Evolutionary conservation across 2,329 filamentous ascomycete genomes (phyloP), one percentile per base, ranked within the genome.

Genomic region (Aureobasidium sp.): DNA sequence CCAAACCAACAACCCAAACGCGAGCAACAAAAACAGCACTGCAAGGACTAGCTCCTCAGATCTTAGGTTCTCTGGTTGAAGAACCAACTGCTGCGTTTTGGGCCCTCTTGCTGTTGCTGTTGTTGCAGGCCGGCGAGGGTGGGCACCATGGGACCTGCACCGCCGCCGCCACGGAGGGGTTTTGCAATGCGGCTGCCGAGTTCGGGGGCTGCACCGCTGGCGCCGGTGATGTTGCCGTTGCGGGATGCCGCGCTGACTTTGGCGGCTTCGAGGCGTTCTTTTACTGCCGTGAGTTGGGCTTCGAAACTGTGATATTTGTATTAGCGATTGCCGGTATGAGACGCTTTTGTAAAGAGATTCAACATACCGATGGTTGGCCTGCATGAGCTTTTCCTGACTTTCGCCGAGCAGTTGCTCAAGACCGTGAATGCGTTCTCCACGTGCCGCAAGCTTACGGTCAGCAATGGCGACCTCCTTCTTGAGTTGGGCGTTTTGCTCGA

Each of bases 391-490:
- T 81, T 99, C 94, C 78, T 99, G 94, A 72, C 91, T 96, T 75
- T 99, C 94, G 75, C 96, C 91, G 69, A 99, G 82, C 71, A 99
- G 79, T 71, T 84, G 88, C 79, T 99, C 94, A 49, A 99, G 81
- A 73, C 90, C 95, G 75, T 95, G 88, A 73, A 99, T 99, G 62
- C 94, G 89, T 81, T 99, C 94, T 72, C 97, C 97, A 69, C 94
- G 83, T 29, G 94, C 94, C 74, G 96, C 95, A 65, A 99, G 82
- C 77, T 99, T 99, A 69, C 94, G 86, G 81, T 99, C 94, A 0
- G 94, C 94, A 72, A 99, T 99, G 61, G 94, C 94, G 61, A 99
- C 94, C 77, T 99, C 94, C 81, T 99, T 97, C 86, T 99, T 99
- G 70, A 99, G 81, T 65, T 88, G 89, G 68, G 90, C 90, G 77